Evolutionary conservation across 2,329 filamentous ascomycete genomes (phyloP), one percentile per base, ranked within the genome.

Genomic region (Penicillium sp.): DNA sequence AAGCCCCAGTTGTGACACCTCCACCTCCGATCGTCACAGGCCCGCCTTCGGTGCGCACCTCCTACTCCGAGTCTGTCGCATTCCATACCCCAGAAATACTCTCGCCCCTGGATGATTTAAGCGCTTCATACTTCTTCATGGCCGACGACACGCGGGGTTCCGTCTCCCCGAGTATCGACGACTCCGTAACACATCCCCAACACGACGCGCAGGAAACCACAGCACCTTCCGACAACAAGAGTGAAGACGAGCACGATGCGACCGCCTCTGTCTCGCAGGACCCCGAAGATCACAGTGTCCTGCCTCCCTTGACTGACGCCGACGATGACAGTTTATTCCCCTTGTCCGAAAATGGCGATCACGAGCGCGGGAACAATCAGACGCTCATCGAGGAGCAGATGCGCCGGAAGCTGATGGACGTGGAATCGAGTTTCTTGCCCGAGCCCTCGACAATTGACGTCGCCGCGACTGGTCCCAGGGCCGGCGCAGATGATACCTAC

Each of bases 341-440:
- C 46, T 50, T 60, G 40, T 65, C 60, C 25, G 63, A 69, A 52
- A 62, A 68, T 50, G 65, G 62, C 47, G 64, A 67, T 38, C 60
- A 62, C 42, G 64, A 70, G 42, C 65, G 61, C 42, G 56, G 53
- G 32, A 67, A 67, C 32, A 72, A 73, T 43, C 68, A 72, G 47
- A 75, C 71, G 0, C 60, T 72, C 25, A 61, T 82, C 31, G 75
- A 81, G 57, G 81, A 84, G 64, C 71, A 82, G 59, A 82, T 84
- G 78, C 76, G 77, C 56, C 73, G 76, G 49, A 78, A 78, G 55
- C 64, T 84, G 54, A 76, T 81, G 73, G 81, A 84, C 56, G 75
- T 83, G 47, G 81, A 84, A 62, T 84, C 81, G 3, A 84, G 81
- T 60, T 84, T 84, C 57, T 53, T 84, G 39, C 81, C 81, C 0